Conservation (phyloP, 2,329 filamentous ascomycete species). For the Curvularia verruculosa region DNA sequence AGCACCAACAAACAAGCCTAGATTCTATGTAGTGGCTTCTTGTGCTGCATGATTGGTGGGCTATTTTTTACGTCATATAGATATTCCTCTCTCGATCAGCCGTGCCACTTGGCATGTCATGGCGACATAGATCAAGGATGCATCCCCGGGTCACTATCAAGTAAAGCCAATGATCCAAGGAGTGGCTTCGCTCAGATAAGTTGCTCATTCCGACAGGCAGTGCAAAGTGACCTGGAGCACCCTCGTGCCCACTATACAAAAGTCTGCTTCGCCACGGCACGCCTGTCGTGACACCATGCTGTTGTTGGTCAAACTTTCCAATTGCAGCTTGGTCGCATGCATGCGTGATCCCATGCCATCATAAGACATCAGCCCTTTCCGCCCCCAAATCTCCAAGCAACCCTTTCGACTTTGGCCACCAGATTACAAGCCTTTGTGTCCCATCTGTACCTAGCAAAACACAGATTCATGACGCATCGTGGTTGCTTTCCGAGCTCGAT, state of each 20-base stretch:
- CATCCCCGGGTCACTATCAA: background rate
- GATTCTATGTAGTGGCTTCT: background rate
- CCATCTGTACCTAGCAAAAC: background rate
- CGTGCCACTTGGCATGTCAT: background rate
- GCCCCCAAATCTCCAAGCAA: slow-evolving; percentile 10
- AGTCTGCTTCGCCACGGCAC: background rate
- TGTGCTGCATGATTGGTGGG: background rate
- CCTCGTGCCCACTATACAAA: too few relatives aligned
- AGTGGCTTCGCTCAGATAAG: background rate
- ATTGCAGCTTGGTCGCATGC: background rate
- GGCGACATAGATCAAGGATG: background rate
- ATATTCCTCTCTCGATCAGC: background rate
- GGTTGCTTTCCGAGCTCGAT: background rate
- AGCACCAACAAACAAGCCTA: background rate
- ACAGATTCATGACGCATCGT: background rate
- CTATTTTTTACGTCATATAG: background rate
- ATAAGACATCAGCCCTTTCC: slow-evolving; percentile 1
- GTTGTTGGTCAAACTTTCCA: background rate
- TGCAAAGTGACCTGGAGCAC: background rate
- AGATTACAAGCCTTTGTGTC: slow-evolving; percentile 1
- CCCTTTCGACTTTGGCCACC: slow-evolving; percentile 2
- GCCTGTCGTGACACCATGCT: background rate
- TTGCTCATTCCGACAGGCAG: background rate
- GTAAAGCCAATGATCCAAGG: background rate
- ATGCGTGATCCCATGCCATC: background rate